Percentiles rank a stretch among this genome's conserved stretches.
Conservation (phyloP, 202 grass and related monocot species). For the Cymbopogon flexuosus region DNA sequence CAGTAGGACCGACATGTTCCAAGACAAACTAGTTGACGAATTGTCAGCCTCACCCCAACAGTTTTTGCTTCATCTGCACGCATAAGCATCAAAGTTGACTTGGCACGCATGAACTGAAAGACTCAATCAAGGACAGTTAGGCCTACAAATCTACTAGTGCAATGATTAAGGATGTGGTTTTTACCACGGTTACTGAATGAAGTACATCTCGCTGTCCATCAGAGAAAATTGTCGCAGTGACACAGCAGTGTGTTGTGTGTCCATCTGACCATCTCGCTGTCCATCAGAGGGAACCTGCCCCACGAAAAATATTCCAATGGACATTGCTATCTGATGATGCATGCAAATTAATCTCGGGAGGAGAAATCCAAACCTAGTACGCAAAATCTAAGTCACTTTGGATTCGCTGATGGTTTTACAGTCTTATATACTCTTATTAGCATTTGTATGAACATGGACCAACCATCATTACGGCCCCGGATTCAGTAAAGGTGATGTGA, state of each 20-base stretch:
- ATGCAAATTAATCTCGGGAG: not conserved
- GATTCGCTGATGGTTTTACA: not conserved
- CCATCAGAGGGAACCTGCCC: not conserved
- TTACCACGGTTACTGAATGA: not conserved
- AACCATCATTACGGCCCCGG: not conserved
- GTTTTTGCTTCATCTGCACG: not conserved
- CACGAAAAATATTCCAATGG: not conserved
- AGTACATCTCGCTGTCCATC: not conserved
- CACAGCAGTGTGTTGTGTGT: not conserved
- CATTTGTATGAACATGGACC: slow-evolving; percentile 10
- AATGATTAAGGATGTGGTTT: not conserved
- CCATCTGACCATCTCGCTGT: not conserved
- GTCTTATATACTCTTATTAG: not conserved
- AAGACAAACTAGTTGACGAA: not conserved
- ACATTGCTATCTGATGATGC: not conserved
- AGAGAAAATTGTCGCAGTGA: not conserved
- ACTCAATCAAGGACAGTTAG: not conserved
- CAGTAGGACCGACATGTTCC: slow-evolving; percentile 24
- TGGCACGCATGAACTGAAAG: slow-evolving; percentile 6
- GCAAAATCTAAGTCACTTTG: not conserved
- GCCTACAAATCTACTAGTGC: not conserved
- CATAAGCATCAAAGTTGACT: slow-evolving; percentile 28
- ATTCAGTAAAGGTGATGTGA: slow-evolving; percentile 30
- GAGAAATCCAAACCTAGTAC: not conserved
- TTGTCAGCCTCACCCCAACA: not conserved